Conservation (phyloP, 2,329 filamentous ascomycete genomes). For the Lithohypha guttulata region DNA sequence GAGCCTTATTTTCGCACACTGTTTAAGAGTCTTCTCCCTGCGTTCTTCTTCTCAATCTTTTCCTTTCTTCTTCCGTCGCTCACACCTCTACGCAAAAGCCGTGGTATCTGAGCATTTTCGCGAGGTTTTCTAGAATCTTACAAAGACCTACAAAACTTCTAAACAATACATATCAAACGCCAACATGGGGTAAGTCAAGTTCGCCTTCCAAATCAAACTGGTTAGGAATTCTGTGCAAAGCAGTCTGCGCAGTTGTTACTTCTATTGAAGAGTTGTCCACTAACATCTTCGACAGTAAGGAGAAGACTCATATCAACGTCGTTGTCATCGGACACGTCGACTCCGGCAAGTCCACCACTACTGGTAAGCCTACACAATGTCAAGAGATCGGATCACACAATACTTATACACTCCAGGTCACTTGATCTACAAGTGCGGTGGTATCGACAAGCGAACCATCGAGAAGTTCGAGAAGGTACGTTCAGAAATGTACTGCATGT, state of each 20-base stretch:
- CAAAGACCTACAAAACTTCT: conserved; percentile 39
- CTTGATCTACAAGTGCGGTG: conserved; percentile 99
- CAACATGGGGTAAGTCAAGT: conserved; percentile 55
- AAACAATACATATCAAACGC: conserved; percentile 28
- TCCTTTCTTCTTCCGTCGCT: conserved; percentile 21
- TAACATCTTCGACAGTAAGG: conserved; percentile 54
- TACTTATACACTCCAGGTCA: conserved; percentile 48
- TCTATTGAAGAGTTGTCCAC: conserved; percentile 15
- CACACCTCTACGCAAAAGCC: conserved; percentile 42
- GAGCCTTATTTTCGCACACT: too few relatives aligned
- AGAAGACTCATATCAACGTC: conserved; percentile 95
- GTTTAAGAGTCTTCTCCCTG: too few relatives aligned
- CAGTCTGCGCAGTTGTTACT: conserved; percentile 13
- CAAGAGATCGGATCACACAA: conserved; percentile 23
- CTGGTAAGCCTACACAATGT: conserved; percentile 49
- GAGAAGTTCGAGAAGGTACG: conserved; percentile 99
- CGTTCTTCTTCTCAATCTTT: too few relatives aligned
- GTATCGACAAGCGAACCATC: conserved; percentile 99
- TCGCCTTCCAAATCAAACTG: too few relatives aligned
- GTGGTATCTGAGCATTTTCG: conserved; percentile 40
- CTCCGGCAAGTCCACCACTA: conserved; percentile 97
- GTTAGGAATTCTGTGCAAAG: too few relatives aligned
- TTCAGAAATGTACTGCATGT: conserved; percentile 20
- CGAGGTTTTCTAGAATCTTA: conserved; percentile 37
- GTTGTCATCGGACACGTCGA: conserved; percentile 99